Evolutionary conservation across 1,139 yeast species (phyloP).

Genomic region (Citeromyces hawaiiensis): DNA sequence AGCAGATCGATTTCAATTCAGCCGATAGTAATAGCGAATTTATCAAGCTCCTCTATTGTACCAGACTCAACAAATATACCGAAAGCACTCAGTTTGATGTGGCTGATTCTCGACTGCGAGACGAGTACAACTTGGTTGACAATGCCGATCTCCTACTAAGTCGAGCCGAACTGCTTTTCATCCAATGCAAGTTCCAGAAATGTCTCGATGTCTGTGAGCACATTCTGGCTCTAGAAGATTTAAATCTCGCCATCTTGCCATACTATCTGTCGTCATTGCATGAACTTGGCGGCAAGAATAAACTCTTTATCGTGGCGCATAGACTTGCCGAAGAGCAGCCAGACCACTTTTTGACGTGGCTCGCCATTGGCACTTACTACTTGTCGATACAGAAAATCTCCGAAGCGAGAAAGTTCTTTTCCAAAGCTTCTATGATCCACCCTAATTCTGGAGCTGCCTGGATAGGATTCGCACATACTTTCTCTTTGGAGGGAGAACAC

Average conservation of each 20-base stretch:
- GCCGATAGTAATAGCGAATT: conserved; percentile 76
- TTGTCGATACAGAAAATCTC: conserved; percentile 57
- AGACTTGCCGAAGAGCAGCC: conserved; percentile 82
- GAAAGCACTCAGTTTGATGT: conserved; percentile 47
- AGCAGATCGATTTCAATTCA: conserved; percentile 54
- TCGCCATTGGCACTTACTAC: conserved; percentile 86
- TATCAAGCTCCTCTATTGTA: conserved; percentile 61
- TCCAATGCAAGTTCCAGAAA: conserved; percentile 69
- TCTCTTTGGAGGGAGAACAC: conserved; percentile 95
- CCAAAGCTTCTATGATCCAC: conserved; percentile 78
- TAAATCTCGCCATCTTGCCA: conserved; percentile 65
- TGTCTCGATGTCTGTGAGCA: conserved; percentile 66
- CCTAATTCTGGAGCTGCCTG: conserved; percentile 94
- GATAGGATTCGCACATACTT: conserved; percentile 98
- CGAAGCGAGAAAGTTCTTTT: conserved; percentile 80
- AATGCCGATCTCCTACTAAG: conserved; percentile 61
- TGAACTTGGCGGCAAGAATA: conserved; percentile 75
- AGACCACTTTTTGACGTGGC: conserved; percentile 76
- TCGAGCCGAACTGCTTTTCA: conserved; percentile 58
- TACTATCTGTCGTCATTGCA: conserved; percentile 74
- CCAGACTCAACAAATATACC: conserved; percentile 63
- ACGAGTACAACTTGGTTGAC: conserved; percentile 57
- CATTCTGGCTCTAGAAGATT: conserved; percentile 48
- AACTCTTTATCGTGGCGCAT: conserved; percentile 71
- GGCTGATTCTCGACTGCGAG: conserved; percentile 51